Conservation (phyloP, 768 basidiomycete species). For the Sarcodon aspratus region DNA sequence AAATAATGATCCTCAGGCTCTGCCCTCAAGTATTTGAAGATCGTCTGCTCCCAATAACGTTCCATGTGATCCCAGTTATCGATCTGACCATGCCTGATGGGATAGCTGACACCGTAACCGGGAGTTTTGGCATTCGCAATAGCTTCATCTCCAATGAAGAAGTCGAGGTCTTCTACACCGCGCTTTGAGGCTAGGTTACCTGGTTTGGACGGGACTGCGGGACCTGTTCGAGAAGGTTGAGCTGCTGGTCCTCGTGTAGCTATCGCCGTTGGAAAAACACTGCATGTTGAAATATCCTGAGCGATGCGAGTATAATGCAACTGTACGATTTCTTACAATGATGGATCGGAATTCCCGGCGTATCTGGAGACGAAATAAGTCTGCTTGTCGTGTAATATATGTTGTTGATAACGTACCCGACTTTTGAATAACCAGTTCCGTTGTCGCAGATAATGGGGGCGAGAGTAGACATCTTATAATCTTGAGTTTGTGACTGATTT, state of each 20-base stretch:
- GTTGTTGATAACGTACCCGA: constrained; percentile 55
- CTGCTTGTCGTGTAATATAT: neutral
- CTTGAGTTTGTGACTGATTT: constrained; percentile 5
- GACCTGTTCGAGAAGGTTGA: constrained; percentile 51
- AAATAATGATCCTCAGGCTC: constrained; percentile 99
- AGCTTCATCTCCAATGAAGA: constrained; percentile 98
- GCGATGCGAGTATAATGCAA: neutral
- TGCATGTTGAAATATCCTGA: constrained; percentile 16
- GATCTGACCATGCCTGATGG: constrained; percentile 95
- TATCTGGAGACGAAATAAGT: constrained; percentile 40
- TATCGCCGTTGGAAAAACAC: constrained; percentile 97
- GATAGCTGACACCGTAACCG: constrained; percentile 90
- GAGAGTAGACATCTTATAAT: constrained; percentile 57
- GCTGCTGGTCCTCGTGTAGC: constrained; percentile 72
- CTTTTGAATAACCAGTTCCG: constrained; percentile 94
- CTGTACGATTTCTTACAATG: constrained; percentile 51
- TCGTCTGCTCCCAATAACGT: constrained; percentile 98
- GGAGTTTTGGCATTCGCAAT: constrained; percentile 92
- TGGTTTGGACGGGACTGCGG: constrained; percentile 74
- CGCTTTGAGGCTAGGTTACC: constrained; percentile 92
- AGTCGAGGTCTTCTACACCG: constrained; percentile 97
- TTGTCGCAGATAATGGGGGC: constrained; percentile 97
- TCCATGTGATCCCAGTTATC: constrained; percentile 99
- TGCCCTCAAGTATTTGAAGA: constrained; percentile 98
- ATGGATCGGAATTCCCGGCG: constrained; percentile 97